These are phyloP conservation scores for Quercus bicolor DNA, from an alignment of 306 rosid species.

Conservation along the genomic window DNA sequence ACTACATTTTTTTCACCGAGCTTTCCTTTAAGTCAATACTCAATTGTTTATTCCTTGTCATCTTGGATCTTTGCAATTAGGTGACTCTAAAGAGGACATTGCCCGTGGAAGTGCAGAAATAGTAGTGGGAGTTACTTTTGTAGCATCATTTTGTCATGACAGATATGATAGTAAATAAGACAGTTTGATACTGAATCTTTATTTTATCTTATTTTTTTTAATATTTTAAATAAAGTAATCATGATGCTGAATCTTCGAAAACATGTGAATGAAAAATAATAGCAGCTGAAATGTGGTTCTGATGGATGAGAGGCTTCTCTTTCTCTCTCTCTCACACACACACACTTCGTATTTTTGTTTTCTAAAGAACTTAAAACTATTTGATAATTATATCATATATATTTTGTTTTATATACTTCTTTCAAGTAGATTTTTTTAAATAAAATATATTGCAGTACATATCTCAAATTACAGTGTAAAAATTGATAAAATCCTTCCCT, in stretches of 20 bases:
- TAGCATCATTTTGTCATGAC: not conserved
- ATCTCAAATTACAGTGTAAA: too few relatives aligned
- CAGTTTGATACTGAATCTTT: not conserved
- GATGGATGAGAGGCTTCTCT: not conserved
- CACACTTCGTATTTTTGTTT: too few relatives aligned
- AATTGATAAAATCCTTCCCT: too few relatives aligned
- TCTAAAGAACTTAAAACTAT: too few relatives aligned
- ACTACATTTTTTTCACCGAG: conserved; percentile 4
- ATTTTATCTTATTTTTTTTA: too few relatives aligned
- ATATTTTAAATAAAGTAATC: too few relatives aligned
- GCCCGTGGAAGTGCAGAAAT: not conserved
- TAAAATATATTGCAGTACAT: too few relatives aligned
- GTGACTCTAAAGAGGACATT: not conserved
- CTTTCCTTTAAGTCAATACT: not conserved
- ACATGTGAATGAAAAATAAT: not conserved
- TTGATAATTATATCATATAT: too few relatives aligned
- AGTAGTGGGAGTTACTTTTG: not conserved
- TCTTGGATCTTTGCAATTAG: not conserved
- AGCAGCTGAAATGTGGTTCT: not conserved
- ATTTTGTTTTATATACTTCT: too few relatives aligned
- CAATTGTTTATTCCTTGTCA: not conserved
- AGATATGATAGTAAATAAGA: not conserved
- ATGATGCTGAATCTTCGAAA: not conserved
- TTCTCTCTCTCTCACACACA: too few relatives aligned
- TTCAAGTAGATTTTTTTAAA: too few relatives aligned